Evolutionary conservation across 75 land plant species (phyloP).

Genomic region (Adiantum capillusveneris): DNA sequence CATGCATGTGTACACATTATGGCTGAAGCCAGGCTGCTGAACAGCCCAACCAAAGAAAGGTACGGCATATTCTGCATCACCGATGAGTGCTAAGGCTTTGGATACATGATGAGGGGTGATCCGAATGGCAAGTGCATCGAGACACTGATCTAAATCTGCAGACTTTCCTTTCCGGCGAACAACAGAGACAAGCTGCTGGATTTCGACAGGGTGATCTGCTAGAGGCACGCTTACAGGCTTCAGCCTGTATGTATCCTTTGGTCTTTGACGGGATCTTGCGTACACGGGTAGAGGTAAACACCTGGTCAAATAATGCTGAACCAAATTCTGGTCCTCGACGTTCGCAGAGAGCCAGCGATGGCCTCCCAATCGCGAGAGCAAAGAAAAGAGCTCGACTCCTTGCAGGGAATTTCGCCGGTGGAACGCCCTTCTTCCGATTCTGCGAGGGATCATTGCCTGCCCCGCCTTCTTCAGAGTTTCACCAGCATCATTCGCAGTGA

Average conservation of each 20-base stretch:
- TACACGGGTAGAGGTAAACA: no score
- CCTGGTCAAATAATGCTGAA: no score
- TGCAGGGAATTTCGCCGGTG: no score
- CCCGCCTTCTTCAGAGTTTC: no score
- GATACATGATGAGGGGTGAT: slow-evolving; percentile 20
- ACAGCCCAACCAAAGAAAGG: slow-evolving; percentile 80
- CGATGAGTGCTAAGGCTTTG: slow-evolving; percentile 31
- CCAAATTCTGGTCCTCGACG: no score
- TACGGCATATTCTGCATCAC: slow-evolving; percentile 40
- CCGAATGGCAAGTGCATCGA: not conserved
- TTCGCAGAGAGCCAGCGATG: no score
- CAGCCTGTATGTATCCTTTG: not conserved
- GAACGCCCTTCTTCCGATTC: no score
- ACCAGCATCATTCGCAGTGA: no score
- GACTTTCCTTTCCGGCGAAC: not conserved
- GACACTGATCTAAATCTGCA: not conserved
- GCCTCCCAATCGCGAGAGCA: no score
- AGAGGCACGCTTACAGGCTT: not conserved
- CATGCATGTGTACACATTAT: slow-evolving; percentile 13
- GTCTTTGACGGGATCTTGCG: no score
- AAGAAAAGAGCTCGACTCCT: no score
- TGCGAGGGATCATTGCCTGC: no score
- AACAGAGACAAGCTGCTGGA: not conserved
- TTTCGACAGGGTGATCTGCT: not conserved
- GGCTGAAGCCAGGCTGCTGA: slow-evolving; percentile 49